Evolutionary conservation across 495 filamentous ascomycete species (phyloP).

Genomic region (Penicillium roqueforti): DNA sequence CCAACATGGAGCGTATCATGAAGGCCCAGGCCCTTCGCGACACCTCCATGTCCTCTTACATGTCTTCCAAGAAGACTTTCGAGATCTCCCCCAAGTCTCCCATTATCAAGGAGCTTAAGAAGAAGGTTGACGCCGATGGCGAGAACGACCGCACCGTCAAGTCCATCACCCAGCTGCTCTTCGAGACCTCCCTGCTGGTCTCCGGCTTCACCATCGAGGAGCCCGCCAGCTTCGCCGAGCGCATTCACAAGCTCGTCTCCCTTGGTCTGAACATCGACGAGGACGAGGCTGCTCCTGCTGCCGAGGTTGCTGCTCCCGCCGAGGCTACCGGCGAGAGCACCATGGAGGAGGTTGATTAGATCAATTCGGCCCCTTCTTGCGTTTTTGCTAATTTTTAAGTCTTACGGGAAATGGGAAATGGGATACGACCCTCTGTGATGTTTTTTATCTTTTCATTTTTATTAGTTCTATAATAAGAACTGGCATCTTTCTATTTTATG

Average conservation of each 20-base stretch:
- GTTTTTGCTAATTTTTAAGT: constrained; percentile 21
- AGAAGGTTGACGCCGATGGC: constrained; percentile 94
- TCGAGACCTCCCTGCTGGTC: constrained; percentile 96
- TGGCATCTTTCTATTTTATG: background rate
- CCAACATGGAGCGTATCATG: constrained; percentile 99
- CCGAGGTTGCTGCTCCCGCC: constrained; percentile 58
- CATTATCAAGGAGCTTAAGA: constrained; percentile 98
- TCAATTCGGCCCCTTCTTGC: constrained; percentile 14
- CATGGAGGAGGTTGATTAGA: constrained; percentile 74
- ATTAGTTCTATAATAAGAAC: constrained; percentile 5
- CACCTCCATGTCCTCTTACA: constrained; percentile 99
- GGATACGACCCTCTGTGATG: constrained; percentile 31
- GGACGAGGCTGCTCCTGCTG: constrained; percentile 63
- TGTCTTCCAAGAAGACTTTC: constrained; percentile 99
- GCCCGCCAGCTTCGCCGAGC: constrained; percentile 94
- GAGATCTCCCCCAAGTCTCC: constrained; percentile 98
- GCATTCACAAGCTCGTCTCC: constrained; percentile 97
- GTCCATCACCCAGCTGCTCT: constrained; percentile 94
- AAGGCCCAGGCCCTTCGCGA: constrained; percentile 99
- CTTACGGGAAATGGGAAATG: constrained; percentile 36
- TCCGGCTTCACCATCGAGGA: constrained; percentile 99
- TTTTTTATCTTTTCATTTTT: constrained; percentile 15
- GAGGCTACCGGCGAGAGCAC: constrained; percentile 59
- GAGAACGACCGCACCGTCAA: constrained; percentile 98
- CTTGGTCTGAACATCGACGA: constrained; percentile 96